phyloP scores from a whole-genome alignment of 176 grass and related monocot genomes.

The Carex cristatella region DNA sequence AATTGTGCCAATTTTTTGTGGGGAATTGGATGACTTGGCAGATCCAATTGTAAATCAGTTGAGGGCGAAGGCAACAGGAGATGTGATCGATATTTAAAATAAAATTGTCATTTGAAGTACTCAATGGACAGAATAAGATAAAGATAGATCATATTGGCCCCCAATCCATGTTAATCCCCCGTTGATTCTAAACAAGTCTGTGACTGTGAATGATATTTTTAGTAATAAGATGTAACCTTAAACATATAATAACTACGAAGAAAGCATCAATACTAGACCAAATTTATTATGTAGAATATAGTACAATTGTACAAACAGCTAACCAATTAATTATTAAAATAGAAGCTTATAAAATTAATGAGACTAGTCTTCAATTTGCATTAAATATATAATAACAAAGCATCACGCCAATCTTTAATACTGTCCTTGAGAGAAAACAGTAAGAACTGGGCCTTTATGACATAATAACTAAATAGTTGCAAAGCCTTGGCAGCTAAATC shows the following conservation, averaged over 20 bases:
- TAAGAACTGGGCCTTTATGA: background rate
- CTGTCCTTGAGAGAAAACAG: background rate
- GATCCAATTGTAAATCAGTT: background rate
- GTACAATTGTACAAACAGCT: background rate
- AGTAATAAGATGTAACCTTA: background rate
- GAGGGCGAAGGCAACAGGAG: background rate
- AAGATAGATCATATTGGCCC: background rate
- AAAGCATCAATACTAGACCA: background rate
- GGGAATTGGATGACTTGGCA: background rate
- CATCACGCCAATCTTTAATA: background rate
- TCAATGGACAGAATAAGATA: background rate
- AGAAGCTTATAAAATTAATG: background rate
- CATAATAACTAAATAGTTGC: background rate
- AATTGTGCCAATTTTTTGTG: background rate
- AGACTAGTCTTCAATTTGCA: background rate
- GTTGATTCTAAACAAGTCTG: background rate
- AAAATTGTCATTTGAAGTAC: background rate
- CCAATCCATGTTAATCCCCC: background rate
- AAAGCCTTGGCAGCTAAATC: background rate
- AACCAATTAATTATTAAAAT: too few relatives aligned
- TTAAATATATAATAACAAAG: constrained; percentile 4
- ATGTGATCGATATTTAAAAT: background rate
- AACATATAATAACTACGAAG: background rate
- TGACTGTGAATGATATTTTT: background rate
- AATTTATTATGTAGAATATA: background rate